These are phyloP conservation scores for Fraxinus greggii DNA, from an alignment of 305 asterid species.

Conservation along the genomic window DNA sequence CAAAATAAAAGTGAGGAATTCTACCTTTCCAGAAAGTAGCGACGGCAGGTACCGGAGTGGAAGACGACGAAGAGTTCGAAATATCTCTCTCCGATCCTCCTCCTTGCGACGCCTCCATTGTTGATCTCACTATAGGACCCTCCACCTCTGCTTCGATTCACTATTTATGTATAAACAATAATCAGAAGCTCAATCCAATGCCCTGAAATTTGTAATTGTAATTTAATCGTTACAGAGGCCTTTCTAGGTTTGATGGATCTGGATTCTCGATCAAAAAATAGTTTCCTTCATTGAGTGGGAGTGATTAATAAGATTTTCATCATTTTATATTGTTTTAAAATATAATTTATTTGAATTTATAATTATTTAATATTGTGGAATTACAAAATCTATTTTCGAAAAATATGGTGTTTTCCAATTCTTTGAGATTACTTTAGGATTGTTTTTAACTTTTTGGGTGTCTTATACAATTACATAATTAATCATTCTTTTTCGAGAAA, in stretches of 20 bases:
- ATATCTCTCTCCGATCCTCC: constrained; percentile 76
- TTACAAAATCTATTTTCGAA: too few relatives aligned
- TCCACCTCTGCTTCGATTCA: not conserved
- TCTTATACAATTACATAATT: too few relatives aligned
- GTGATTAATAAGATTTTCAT: not conserved
- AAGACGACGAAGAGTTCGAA: constrained; percentile 57
- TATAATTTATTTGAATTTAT: too few relatives aligned
- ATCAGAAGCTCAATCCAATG: not conserved
- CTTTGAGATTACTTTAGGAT: not conserved
- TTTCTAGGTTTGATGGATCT: not conserved
- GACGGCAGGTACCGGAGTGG: constrained; percentile 69
- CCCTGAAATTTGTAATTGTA: not conserved
- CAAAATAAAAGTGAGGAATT: constrained; percentile 2
- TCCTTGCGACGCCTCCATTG: constrained; percentile 71
- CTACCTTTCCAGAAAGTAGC: constrained; percentile 94
- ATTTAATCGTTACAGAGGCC: not conserved
- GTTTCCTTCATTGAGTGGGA: not conserved
- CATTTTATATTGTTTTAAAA: not conserved
- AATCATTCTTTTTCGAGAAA: too few relatives aligned
- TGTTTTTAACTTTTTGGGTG: not conserved
- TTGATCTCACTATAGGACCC: constrained; percentile 30
- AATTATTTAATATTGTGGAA: too few relatives aligned
- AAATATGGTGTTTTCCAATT: too few relatives aligned
- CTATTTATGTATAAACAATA: not conserved
- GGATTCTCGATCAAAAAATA: not conserved